Evolutionary conservation across 305 asterid genomes (phyloP).

Genomic region (Galium porrigens): DNA sequence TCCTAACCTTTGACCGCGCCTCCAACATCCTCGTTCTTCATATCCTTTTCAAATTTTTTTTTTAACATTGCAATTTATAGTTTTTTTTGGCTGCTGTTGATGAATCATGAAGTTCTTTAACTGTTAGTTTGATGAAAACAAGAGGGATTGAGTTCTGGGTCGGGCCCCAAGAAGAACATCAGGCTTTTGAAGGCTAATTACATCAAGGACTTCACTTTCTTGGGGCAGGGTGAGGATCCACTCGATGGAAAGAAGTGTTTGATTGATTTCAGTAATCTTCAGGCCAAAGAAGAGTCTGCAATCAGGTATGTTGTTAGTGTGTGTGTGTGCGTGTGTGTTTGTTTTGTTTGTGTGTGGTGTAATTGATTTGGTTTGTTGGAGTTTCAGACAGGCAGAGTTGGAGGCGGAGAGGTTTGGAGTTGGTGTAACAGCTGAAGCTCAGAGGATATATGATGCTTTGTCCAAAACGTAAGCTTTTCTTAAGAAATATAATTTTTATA

Average conservation of each 20-base stretch:
- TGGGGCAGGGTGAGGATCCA: slow-evolving; percentile 84
- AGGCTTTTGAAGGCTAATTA: slow-evolving; percentile 70
- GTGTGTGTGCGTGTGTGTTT: neutral
- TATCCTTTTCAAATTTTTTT: slow-evolving; percentile 21
- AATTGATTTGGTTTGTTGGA: slow-evolving; percentile 6
- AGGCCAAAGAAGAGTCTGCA: slow-evolving; percentile 72
- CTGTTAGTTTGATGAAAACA: slow-evolving; percentile 37
- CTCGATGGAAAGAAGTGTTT: slow-evolving; percentile 61
- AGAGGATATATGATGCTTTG: slow-evolving; percentile 62
- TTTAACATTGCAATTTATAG: neutral
- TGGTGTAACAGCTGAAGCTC: slow-evolving; percentile 74
- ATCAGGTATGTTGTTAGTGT: slow-evolving; percentile 34
- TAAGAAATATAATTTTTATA: neutral
- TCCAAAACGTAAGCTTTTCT: slow-evolving; percentile 50
- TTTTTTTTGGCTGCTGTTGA: neutral
- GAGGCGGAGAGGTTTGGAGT: slow-evolving; percentile 78
- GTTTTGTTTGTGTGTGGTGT: neutral
- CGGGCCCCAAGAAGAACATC: slow-evolving; percentile 55
- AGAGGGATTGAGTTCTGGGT: slow-evolving; percentile 63
- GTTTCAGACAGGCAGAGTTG: slow-evolving; percentile 55
- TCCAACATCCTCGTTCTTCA: slow-evolving; percentile 42
- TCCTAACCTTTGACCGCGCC: slow-evolving; percentile 35
- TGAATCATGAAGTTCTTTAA: slow-evolving; percentile 21
- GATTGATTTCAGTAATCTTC: slow-evolving; percentile 56
- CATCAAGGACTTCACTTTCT: slow-evolving; percentile 48